Percentiles rank a stretch among this genome's conserved stretches.
These are phyloP conservation scores for Suillus variegatus DNA, from an alignment of 768 basidiomycete genomes.

Conservation along the genomic window DNA sequence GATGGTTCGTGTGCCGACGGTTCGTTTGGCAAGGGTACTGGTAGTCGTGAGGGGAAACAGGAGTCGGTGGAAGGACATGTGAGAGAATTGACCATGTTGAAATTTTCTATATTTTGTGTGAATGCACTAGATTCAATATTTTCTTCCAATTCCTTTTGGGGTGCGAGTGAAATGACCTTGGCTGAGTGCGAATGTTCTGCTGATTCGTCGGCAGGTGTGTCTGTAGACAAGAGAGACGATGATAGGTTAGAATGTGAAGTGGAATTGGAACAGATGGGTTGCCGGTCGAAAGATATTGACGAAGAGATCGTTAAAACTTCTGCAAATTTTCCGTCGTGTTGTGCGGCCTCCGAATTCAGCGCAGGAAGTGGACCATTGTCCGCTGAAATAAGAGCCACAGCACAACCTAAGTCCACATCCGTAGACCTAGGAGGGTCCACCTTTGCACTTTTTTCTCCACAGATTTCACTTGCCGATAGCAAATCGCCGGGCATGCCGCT, in stretches of 20 bases:
- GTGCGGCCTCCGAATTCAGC: neutral
- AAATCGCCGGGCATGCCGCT: neutral
- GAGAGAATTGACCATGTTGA: neutral
- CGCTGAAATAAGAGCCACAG: neutral
- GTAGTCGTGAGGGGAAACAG: neutral
- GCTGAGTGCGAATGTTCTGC: neutral
- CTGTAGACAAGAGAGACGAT: conserved; percentile 2
- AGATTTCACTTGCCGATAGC: neutral
- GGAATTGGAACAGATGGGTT: neutral
- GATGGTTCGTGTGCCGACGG: conserved; percentile 1
- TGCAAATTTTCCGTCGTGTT: neutral
- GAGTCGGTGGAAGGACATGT: neutral
- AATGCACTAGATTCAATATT: conserved; percentile 39
- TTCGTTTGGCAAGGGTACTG: neutral
- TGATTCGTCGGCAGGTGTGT: neutral
- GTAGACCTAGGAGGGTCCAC: neutral
- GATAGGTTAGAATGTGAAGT: neutral
- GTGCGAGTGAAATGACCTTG: conserved; percentile 27
- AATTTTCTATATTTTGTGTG: conserved; percentile 30
- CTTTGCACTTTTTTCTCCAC: neutral
- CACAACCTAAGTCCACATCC: neutral
- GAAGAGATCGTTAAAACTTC: neutral
- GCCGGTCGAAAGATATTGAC: neutral
- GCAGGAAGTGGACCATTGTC: neutral
- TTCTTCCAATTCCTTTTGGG: conserved; percentile 48